phyloP scores from a whole-genome alignment of 164 flowering plant species.

The Vitis amurensis region DNA sequence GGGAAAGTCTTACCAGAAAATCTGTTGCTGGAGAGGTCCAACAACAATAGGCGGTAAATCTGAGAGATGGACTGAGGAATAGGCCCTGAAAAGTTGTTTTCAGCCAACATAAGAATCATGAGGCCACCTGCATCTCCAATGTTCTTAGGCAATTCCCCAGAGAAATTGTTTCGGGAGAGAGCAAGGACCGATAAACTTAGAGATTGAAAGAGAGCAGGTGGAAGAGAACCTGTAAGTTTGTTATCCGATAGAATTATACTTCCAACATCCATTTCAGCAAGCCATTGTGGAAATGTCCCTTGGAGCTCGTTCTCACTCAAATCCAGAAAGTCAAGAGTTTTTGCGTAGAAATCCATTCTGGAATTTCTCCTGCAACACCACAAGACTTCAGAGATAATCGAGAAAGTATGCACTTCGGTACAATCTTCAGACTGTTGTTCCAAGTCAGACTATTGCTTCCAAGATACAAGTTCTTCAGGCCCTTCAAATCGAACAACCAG shows the following conservation, averaged over 20 bases:
- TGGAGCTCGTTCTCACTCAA: slow-evolving; percentile 43
- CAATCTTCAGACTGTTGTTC: slow-evolving; percentile 27
- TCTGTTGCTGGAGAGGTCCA: slow-evolving; percentile 46
- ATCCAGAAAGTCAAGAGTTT: slow-evolving; percentile 40
- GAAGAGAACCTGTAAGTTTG: slow-evolving; percentile 41
- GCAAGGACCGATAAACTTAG: slow-evolving; percentile 26
- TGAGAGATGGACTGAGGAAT: slow-evolving; percentile 39
- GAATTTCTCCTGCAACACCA: slow-evolving; percentile 37
- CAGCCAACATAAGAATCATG: slow-evolving; percentile 39
- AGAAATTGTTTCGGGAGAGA: slow-evolving; percentile 41
- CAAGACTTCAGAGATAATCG: slow-evolving; percentile 39
- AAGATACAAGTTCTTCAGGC: slow-evolving; percentile 29
- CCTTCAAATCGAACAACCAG: slow-evolving; percentile 38
- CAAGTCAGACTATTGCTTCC: slow-evolving; percentile 48
- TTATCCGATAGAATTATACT: slow-evolving; percentile 41
- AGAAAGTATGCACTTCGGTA: slow-evolving; percentile 33
- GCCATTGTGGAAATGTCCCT: slow-evolving; percentile 49
- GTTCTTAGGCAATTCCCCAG: slow-evolving; percentile 40
- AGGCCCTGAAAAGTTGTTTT: slow-evolving; percentile 43
- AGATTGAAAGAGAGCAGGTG: slow-evolving; percentile 39
- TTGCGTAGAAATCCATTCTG: slow-evolving; percentile 47
- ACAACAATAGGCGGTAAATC: slow-evolving; percentile 27
- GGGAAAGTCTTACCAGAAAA: slow-evolving; percentile 38
- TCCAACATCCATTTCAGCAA: slow-evolving; percentile 30
- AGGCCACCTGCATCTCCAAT: slow-evolving; percentile 37